Percentiles rank a stretch among this genome's conserved stretches.
These are phyloP conservation scores for Paraphaeosphaeria minitans DNA, from an alignment of 2,329 filamentous ascomycete genomes.

Conservation along the genomic window DNA sequence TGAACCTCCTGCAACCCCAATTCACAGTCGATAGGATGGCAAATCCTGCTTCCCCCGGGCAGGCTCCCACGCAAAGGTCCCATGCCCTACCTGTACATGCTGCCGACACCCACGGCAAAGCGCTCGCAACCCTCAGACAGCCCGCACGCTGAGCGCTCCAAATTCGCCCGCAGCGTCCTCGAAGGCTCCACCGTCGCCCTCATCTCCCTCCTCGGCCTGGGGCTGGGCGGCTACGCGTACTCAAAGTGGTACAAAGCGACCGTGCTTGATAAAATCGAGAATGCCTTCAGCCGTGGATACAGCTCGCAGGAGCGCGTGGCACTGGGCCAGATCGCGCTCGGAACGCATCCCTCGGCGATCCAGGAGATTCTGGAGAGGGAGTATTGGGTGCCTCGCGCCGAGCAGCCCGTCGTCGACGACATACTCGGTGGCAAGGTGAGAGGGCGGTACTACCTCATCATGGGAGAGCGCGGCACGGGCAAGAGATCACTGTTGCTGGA, in stretches of 20 bases:
- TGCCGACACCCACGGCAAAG: slow-evolving; percentile 6
- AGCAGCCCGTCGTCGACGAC: slow-evolving; percentile 80
- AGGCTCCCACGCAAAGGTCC: slow-evolving; percentile 23
- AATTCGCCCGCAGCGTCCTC: slow-evolving; percentile 39
- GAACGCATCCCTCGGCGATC: slow-evolving; percentile 35
- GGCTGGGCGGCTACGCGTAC: slow-evolving; percentile 53
- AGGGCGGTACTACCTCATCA: slow-evolving; percentile 88
- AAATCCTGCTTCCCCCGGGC: slow-evolving; percentile 31
- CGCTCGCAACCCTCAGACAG: neutral
- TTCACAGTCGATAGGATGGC: slow-evolving; percentile 31
- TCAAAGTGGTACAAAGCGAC: slow-evolving; percentile 77
- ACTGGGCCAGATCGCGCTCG: slow-evolving; percentile 64
- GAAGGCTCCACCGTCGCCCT: slow-evolving; percentile 55
- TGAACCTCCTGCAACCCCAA: neutral
- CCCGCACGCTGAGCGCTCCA: slow-evolving; percentile 30
- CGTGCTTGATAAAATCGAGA: slow-evolving; percentile 89
- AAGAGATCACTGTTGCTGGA: slow-evolving; percentile 97
- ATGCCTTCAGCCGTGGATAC: slow-evolving; percentile 90
- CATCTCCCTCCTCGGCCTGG: slow-evolving; percentile 53
- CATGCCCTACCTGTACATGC: slow-evolving; percentile 20
- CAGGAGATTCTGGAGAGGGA: slow-evolving; percentile 50
- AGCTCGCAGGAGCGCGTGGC: slow-evolving; percentile 62
- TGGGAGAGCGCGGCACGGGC: slow-evolving; percentile 94
- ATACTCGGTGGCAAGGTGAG: slow-evolving; percentile 75
- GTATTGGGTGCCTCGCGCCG: slow-evolving; percentile 82